Evolutionary conservation across 306 rosid genomes (phyloP).

Genomic region (Ormosia semicastrata): DNA sequence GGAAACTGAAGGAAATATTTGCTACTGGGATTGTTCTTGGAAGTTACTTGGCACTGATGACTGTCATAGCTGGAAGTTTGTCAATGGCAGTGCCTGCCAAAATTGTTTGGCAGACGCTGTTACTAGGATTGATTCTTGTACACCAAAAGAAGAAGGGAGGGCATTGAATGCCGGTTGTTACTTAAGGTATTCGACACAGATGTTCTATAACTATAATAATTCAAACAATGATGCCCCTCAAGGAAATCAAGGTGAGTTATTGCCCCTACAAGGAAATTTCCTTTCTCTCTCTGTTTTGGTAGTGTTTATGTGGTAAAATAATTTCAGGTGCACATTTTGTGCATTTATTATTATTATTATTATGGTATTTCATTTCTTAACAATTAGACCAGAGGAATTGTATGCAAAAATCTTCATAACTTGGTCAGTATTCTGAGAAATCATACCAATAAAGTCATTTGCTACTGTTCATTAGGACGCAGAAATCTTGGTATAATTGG

Average conservation of each 20-base stretch:
- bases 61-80: conserved; percentile 73
- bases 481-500: conserved; percentile 19
- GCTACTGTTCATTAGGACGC: conserved; percentile 34
- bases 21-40: conserved; percentile 95
- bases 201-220: conserved; percentile 60
- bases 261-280: background rate
- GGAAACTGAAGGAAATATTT: conserved; percentile 90
- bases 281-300: background rate
- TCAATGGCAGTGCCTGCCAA: conserved; percentile 38
- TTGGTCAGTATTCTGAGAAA: background rate
- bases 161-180: conserved; percentile 69
- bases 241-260: conserved; percentile 40
- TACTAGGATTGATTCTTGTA: conserved; percentile 35
- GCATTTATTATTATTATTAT: too few relatives aligned
- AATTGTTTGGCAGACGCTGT: conserved; percentile 52
- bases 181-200: conserved; percentile 54
- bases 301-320: too few relatives aligned
- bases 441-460: background rate
- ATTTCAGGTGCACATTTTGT: too few relatives aligned
- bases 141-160: conserved; percentile 63
- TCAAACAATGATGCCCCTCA: conserved; percentile 3
- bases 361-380: background rate
- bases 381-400: background rate
- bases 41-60: conserved; percentile 94
- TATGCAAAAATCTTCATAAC: background rate